phyloP scores from a whole-genome alignment of 1,284 basidiomycete species.

The Rhizopogon parksii region DNA sequence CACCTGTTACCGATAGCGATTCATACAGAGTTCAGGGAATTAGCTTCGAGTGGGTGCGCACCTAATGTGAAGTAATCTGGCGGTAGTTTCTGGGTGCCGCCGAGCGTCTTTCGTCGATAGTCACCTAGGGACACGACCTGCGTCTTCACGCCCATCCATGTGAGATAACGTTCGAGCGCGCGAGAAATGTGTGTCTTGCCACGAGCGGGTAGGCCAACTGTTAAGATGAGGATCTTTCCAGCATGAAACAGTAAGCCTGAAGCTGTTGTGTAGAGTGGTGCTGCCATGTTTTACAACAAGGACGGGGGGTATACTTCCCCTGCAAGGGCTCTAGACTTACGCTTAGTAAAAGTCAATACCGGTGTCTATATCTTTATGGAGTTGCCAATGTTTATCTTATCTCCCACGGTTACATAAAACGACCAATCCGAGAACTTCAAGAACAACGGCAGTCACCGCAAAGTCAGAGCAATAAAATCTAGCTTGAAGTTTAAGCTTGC shows the following conservation, averaged over 20 bases:
- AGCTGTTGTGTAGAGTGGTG: conserved; percentile 79
- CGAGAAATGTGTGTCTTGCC: conserved; percentile 97
- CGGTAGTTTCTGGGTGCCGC: conserved; percentile 83
- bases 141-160: conserved; percentile 97
- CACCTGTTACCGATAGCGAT: conserved; percentile 37
- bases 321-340: not conserved
- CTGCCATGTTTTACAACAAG: conserved; percentile 53
- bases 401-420: not conserved
- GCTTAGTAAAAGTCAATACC: not conserved
- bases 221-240: conserved; percentile 89
- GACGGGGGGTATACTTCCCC: not conserved
- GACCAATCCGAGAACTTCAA: not conserved
- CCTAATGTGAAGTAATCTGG: conserved; percentile 88
- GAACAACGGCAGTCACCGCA: not conserved
- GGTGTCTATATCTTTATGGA: too few relatives aligned
- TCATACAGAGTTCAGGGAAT: not conserved
- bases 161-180: conserved; percentile 90
- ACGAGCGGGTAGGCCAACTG: conserved; percentile 87
- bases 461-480: too few relatives aligned
- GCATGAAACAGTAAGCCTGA: conserved; percentile 88
- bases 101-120: conserved; percentile 85
- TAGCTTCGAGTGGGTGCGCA: conserved; percentile 27
- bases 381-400: not conserved
- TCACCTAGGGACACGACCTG: conserved; percentile 93
- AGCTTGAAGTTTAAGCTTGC: too few relatives aligned